A percentile compares a stretch with the other conserved stretches of the same genome.
Conservation (phyloP, 2,329 filamentous ascomycete species). For the Drechslera avenae region DNA sequence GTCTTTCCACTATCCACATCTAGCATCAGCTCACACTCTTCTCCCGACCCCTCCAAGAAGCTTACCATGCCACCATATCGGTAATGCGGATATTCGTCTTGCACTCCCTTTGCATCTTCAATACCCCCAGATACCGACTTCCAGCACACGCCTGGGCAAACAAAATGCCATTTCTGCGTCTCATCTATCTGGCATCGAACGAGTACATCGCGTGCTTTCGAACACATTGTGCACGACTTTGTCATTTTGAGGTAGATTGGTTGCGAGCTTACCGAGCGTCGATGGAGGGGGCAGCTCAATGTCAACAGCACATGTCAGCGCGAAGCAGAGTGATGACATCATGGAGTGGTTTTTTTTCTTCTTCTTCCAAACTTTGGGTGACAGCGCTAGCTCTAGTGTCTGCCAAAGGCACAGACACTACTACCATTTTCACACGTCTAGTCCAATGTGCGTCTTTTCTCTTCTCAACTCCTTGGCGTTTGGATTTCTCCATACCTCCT, state of each 20-base stretch:
- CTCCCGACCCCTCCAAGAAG: constrained; percentile 10
- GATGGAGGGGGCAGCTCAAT: not conserved
- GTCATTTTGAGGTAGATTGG: constrained; percentile 17
- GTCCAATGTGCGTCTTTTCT: too few relatives aligned
- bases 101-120: constrained; percentile 44
- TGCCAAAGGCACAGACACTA: too few relatives aligned
- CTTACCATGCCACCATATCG: constrained; percentile 43
- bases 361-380: not conserved
- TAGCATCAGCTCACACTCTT: not conserved
- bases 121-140: constrained; percentile 51
- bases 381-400: too few relatives aligned
- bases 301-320: not conserved
- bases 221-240: constrained; percentile 52
- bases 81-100: constrained; percentile 24
- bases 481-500: too few relatives aligned
- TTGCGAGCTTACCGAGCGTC: not conserved
- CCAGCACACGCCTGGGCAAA: constrained; percentile 54
- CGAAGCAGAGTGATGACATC: constrained; percentile 16
- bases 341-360: constrained; percentile 5
- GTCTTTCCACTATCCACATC: constrained; percentile 46
- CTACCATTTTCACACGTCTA: too few relatives aligned
- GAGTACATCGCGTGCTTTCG: constrained; percentile 45
- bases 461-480: too few relatives aligned
- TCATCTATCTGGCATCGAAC: constrained; percentile 53
- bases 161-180: constrained; percentile 50